Percentiles rank a stretch among this genome's conserved stretches.
Evolutionary conservation across 2,329 filamentous ascomycete genomes (phyloP).

Genomic region (Colletotrichum zoysiae): DNA sequence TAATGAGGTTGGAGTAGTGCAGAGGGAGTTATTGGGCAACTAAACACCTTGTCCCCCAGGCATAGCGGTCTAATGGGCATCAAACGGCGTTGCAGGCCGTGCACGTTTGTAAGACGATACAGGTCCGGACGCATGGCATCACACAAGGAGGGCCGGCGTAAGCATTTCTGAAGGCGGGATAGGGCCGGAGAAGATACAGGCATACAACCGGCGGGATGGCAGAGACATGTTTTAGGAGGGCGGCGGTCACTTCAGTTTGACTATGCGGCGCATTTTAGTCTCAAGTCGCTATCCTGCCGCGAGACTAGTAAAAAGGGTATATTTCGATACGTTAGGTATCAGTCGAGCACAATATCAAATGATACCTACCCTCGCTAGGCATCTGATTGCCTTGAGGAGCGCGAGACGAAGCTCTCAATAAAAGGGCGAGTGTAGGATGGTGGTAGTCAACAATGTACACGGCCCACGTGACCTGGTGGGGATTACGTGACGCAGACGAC

Average conservation of each 20-base stretch:
- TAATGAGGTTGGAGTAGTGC: conserved; percentile 62
- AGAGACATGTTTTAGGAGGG: conserved; percentile 16
- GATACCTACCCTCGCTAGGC: background rate
- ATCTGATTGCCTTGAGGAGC: background rate
- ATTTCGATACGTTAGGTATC: conserved; percentile 23
- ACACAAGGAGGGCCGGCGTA: conserved; percentile 16
- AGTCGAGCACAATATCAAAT: conserved; percentile 11
- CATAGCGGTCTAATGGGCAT: conserved; percentile 5
- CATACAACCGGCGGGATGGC: conserved; percentile 29
- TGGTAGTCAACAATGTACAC: background rate
- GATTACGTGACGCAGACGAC: conserved; percentile 49
- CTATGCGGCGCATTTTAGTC: conserved; percentile 9
- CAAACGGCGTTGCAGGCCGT: conserved; percentile 4
- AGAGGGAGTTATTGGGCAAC: conserved; percentile 62
- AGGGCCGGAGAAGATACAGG: conserved; percentile 20
- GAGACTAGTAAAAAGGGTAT: conserved; percentile 30
- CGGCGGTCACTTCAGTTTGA: conserved; percentile 23
- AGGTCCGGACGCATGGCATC: conserved; percentile 9
- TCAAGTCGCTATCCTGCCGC: conserved; percentile 23
- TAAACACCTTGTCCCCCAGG: conserved; percentile 43
- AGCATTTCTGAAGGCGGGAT: conserved; percentile 22
- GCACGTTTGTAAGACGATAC: conserved; percentile 7
- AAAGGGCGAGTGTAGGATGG: background rate
- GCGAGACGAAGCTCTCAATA: background rate
- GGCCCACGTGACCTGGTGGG: conserved; percentile 54